Conservation (phyloP, 2,329 filamentous ascomycete genomes). For the Hymenoscyphus salicellus region DNA sequence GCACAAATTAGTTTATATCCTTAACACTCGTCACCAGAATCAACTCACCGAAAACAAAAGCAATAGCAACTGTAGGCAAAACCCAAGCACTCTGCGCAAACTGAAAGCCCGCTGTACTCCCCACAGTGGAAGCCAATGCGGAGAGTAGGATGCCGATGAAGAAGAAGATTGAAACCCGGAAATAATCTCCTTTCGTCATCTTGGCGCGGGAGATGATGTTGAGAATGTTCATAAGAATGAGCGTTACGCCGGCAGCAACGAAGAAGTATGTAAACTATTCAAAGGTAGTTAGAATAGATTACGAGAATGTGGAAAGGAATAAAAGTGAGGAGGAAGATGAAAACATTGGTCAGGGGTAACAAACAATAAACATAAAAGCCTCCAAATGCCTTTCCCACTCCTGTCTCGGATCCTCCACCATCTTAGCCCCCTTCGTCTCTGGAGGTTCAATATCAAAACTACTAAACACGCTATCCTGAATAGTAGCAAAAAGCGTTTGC, state of each 20-base stretch:
- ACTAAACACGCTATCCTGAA: slow-evolving; percentile 26
- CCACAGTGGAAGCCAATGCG: neutral
- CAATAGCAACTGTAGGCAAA: slow-evolving; percentile 9
- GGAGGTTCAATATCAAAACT: slow-evolving; percentile 19
- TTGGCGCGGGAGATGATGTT: slow-evolving; percentile 16
- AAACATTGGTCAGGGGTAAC: neutral
- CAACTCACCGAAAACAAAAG: slow-evolving; percentile 7
- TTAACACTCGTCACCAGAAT: neutral
- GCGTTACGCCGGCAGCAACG: slow-evolving; percentile 21
- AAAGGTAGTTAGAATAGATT: neutral
- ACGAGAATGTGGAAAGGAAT: neutral
- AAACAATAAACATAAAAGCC: slow-evolving; percentile 23
- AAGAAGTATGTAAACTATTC: slow-evolving; percentile 29
- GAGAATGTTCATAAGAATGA: slow-evolving; percentile 26
- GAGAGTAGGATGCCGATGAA: slow-evolving; percentile 5
- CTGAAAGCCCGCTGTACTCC: neutral
- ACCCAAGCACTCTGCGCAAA: slow-evolving; percentile 12
- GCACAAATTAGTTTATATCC: neutral
- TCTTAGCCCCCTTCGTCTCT: neutral
- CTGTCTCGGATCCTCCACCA: slow-evolving; percentile 16
- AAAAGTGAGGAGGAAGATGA: neutral
- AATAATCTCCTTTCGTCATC: neutral
- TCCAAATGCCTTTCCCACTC: slow-evolving; percentile 20
- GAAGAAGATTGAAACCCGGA: slow-evolving; percentile 7
- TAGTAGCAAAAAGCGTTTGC: slow-evolving; percentile 15